phyloP scores from a whole-genome alignment of 257 asterid species.

The Prunella vulgaris region DNA sequence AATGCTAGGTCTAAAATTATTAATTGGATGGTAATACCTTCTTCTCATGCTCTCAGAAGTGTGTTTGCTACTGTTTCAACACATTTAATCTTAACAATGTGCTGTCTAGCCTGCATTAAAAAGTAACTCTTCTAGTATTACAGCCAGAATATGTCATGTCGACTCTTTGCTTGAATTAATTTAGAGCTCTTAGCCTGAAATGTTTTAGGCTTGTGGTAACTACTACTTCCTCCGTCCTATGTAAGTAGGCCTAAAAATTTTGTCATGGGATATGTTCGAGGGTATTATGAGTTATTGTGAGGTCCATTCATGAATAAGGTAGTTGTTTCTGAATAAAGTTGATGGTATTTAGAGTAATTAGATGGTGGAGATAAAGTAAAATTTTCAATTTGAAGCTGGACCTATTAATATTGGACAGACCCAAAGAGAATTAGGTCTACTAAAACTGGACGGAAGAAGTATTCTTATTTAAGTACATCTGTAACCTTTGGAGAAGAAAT shows the following conservation, averaged over 20 bases:
- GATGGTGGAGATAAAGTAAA: too few relatives aligned
- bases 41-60: slow-evolving; percentile 11
- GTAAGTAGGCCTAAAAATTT: too few relatives aligned
- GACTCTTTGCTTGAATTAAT: slow-evolving; percentile 17
- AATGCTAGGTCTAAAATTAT: neutral
- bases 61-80: neutral
- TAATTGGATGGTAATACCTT: neutral
- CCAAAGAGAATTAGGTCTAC: too few relatives aligned
- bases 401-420: too few relatives aligned
- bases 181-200: slow-evolving; percentile 12
- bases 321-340: too few relatives aligned
- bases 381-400: too few relatives aligned
- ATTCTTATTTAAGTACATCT: neutral
- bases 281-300: too few relatives aligned
- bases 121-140: neutral
- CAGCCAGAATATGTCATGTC: neutral
- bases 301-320: too few relatives aligned
- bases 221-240: too few relatives aligned
- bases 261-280: too few relatives aligned
- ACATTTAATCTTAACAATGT: neutral
- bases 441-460: too few relatives aligned
- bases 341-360: too few relatives aligned
- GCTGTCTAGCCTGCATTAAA: slow-evolving; percentile 5
- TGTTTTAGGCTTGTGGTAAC: slow-evolving; percentile 8
- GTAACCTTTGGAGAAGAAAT: neutral